Percentiles rank a stretch among this genome's conserved stretches.
phyloP scores from a whole-genome alignment of 768 basidiomycete genomes.

The Gloeophyllum trabeum region DNA sequence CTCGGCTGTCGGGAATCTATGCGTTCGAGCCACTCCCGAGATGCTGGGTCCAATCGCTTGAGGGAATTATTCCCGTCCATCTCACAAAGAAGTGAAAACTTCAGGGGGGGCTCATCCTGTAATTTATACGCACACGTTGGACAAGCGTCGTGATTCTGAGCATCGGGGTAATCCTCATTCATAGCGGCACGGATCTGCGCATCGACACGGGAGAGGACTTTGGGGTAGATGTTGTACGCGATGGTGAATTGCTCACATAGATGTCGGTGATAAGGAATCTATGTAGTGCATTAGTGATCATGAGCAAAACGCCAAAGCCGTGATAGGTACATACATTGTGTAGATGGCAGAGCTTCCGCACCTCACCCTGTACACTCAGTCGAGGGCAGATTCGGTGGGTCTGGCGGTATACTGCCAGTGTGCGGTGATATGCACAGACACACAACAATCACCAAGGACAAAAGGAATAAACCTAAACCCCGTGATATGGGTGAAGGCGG shows the following conservation, averaged over 20 bases:
- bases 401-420: slow-evolving; percentile 11
- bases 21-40: neutral
- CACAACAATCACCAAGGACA: too few relatives aligned
- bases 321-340: slow-evolving; percentile 8
- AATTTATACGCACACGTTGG: slow-evolving; percentile 16
- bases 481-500: too few relatives aligned
- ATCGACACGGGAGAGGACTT: slow-evolving; percentile 10
- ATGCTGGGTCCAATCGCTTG: slow-evolving; percentile 2
- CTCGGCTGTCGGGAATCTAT: neutral
- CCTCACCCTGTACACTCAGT: slow-evolving; percentile 12
- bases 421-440: too few relatives aligned
- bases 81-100: slow-evolving; percentile 8
- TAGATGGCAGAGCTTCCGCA: slow-evolving; percentile 8
- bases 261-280: neutral
- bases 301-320: neutral
- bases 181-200: slow-evolving; percentile 7
- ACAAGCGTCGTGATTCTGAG: slow-evolving; percentile 15
- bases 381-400: slow-evolving; percentile 14
- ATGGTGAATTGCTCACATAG: slow-evolving; percentile 13
- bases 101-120: slow-evolving; percentile 1
- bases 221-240: slow-evolving; percentile 16
- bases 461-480: too few relatives aligned
- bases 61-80: slow-evolving; percentile 13
- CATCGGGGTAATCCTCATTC: slow-evolving; percentile 8
- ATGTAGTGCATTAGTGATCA: neutral